Conservation (phyloP, 352 stramenopile genomes). For the Phytophthora nicotianae region DNA sequence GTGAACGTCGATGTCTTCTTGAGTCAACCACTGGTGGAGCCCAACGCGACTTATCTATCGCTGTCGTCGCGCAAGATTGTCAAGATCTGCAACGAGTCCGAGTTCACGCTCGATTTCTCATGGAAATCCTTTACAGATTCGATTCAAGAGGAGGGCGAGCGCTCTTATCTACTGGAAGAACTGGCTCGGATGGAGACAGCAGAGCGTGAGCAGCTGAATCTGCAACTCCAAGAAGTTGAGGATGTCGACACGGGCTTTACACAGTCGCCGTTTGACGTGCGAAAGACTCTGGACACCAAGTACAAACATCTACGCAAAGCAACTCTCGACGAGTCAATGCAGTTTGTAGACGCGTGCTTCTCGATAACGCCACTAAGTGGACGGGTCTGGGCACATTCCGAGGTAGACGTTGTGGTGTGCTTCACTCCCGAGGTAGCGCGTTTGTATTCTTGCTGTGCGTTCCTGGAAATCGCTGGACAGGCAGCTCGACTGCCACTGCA, state of each 20-base stretch:
- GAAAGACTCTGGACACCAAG: conserved; percentile 87
- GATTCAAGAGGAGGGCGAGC: conserved; percentile 82
- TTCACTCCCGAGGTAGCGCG: conserved; percentile 88
- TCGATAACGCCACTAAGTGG: conserved; percentile 87
- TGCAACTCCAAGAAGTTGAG: conserved; percentile 39
- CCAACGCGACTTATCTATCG: conserved; percentile 92
- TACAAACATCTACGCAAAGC: conserved; percentile 92
- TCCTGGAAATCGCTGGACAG: conserved; percentile 90
- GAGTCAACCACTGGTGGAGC: conserved; percentile 80
- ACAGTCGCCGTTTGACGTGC: conserved; percentile 62
- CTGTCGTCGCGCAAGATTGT: conserved; percentile 89
- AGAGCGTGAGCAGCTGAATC: conserved; percentile 72
- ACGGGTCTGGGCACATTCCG: conserved; percentile 92
- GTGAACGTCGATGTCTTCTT: conserved; percentile 93
- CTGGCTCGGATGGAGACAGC: conserved; percentile 80
- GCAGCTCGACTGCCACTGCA: conserved; percentile 90
- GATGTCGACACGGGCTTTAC: conserved; percentile 23
- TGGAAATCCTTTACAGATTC: conserved; percentile 91
- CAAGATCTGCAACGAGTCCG: conserved; percentile 94
- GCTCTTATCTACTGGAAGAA: conserved; percentile 81
- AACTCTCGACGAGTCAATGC: conserved; percentile 90
- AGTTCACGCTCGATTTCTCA: conserved; percentile 90
- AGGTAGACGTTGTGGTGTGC: conserved; percentile 91
- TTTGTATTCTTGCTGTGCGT: conserved; percentile 84
- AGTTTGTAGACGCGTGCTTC: conserved; percentile 95